Evolutionary conservation across 768 basidiomycete genomes (phyloP), one percentile per base, ranked within the genome.

Genomic region (Rhizopogon vesiculosus): DNA sequence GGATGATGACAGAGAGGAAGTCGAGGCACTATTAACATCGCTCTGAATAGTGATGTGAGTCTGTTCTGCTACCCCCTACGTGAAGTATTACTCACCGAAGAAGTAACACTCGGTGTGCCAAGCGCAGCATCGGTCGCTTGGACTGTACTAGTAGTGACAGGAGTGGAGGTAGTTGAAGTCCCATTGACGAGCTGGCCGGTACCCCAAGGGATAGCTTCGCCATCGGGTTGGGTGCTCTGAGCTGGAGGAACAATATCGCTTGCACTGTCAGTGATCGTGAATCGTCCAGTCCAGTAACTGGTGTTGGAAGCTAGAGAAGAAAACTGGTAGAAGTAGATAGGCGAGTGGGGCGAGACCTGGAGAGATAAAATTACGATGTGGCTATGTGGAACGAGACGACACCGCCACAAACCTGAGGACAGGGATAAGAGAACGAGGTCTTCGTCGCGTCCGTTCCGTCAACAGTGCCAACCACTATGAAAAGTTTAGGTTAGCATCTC

Each of bases 311-410:
- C 62, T 0, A 78, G 71, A 1, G 81, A 69, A 15, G 80, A 74
- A 75, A 88, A 91, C 63, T 91, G 87, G 69, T 89, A 89, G 75
- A 91, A 92, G 74, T 91, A 92, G 60, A 91, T 83, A 39, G 82
- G 64, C 2, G 89, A 76, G 68, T 86, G 74, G 18, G 81, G 79
- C 18, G 72, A 72, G 40, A 91, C 87, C 85, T 87, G 62, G 28
- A 8, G 18, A 29, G 42, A 22, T 16, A 55, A 18, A 7, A 51
- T 49, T 13, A 38, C 19, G 22, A 49, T 28, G 52, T 55, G 52
- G 49, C n/a, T 41, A 43, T 33, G 42, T 28, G 5, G 39, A 51
- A 44, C 22, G n/a, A 9, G 10, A 28, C 2, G 13, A 43, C 15
- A 40, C 42, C 12, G 15, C 15, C n/a, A 67, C 77, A 57, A 59